Evolutionary conservation across 305 asterid genomes (phyloP).

Genomic region (Fraxinus xanthoxyloides): DNA sequence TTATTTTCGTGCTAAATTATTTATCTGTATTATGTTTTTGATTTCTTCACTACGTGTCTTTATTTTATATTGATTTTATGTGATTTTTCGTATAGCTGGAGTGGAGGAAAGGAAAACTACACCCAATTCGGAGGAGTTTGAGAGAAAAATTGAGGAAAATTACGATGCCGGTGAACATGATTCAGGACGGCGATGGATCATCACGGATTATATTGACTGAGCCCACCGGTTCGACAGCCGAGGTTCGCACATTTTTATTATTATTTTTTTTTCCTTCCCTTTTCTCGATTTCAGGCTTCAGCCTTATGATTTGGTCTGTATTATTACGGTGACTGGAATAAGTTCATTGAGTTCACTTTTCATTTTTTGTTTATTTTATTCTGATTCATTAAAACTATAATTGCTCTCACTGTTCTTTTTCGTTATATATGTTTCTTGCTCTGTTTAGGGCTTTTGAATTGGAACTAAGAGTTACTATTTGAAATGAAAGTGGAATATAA

Average conservation of each 20-base stretch:
- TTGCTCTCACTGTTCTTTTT: not conserved
- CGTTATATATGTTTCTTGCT: not conserved
- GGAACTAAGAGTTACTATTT: not conserved
- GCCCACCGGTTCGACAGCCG: conserved; percentile 67
- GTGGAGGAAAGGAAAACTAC: conserved; percentile 9
- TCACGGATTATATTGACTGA: conserved; percentile 57
- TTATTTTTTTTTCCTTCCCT: conserved; percentile 9
- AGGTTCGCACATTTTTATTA: conserved; percentile 33
- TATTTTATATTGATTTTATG: not conserved
- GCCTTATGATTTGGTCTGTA: not conserved
- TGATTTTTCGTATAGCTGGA: conserved; percentile 4
- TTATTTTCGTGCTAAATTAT: not conserved
- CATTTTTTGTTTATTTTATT: not conserved
- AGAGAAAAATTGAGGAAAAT: conserved; percentile 30
- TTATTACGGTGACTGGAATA: not conserved
- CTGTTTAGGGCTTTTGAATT: conserved; percentile 14
- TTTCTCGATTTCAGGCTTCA: not conserved
- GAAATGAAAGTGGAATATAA: not conserved
- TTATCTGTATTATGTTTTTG: not conserved
- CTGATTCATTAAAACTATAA: not conserved
- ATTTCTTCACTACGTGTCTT: not conserved
- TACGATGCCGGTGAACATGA: conserved; percentile 42
- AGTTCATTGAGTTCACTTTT: not conserved
- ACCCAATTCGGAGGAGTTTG: conserved; percentile 7
- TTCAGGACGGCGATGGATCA: conserved; percentile 51